A percentile compares a stretch with the other conserved stretches of the same genome.
Conservation (phyloP, 2,329 filamentous ascomycete genomes). For the Cryoendolithus antarcticus region DNA sequence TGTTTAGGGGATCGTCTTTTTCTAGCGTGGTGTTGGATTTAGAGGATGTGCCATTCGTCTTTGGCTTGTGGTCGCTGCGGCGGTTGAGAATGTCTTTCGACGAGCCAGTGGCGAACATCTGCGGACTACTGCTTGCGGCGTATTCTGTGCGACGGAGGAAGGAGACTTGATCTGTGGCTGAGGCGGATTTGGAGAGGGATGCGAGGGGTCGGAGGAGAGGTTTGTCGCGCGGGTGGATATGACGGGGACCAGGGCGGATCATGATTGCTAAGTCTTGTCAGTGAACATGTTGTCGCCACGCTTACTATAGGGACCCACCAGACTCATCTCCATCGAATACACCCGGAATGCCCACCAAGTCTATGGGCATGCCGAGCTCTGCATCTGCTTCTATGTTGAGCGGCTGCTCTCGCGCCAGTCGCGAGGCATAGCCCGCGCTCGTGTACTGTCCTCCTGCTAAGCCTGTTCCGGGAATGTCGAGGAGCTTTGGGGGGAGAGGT, state of each 20-base stretch:
- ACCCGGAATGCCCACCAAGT: constrained; percentile 85
- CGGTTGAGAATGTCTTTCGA: constrained; percentile 38
- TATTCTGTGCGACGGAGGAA: constrained; percentile 96
- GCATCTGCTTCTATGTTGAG: constrained; percentile 95
- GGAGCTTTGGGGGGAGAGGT: constrained; percentile 86
- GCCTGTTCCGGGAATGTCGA: constrained; percentile 91
- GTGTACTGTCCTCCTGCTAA: constrained; percentile 80
- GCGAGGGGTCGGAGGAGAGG: constrained; percentile 72
- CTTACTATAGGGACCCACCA: constrained; percentile 44
- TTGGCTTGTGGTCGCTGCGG: constrained; percentile 24
- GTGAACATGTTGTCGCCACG: neutral
- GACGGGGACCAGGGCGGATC: constrained; percentile 57
- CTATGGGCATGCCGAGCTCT: constrained; percentile 93
- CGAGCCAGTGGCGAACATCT: constrained; percentile 40
- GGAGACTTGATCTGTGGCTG: constrained; percentile 65
- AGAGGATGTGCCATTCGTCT: too few relatives aligned
- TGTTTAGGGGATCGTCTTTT: constrained; percentile 47
- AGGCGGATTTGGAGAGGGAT: constrained; percentile 71
- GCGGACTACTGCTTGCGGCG: constrained; percentile 49
- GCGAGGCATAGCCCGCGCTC: constrained; percentile 76
- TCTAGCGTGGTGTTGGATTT: constrained; percentile 25
- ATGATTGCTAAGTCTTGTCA: constrained; percentile 32
- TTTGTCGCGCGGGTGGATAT: constrained; percentile 72
- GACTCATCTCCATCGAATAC: constrained; percentile 92
- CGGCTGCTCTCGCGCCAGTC: constrained; percentile 79